Percentiles rank a stretch among this genome's conserved stretches.
These are phyloP conservation scores for Viridothelium virens DNA, from an alignment of 495 filamentous ascomycete species.

Conservation along the genomic window DNA sequence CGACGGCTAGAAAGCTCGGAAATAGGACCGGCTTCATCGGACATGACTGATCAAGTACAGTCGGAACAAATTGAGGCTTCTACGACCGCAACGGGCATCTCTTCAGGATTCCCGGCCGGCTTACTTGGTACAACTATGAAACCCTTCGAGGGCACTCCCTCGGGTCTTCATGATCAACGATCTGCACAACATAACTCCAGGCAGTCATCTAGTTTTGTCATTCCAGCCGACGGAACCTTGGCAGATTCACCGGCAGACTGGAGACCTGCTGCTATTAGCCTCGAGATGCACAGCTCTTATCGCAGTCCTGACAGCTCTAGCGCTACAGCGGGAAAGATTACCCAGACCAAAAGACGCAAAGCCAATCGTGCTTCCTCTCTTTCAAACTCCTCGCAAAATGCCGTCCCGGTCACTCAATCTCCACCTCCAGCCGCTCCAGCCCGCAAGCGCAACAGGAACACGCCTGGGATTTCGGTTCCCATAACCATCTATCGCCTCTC, in stretches of 20 bases:
- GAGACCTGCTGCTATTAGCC: background rate
- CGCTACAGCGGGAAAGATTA: background rate
- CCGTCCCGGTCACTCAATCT: background rate
- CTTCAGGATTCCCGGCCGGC: no score
- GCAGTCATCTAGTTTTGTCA: background rate
- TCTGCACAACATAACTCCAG: no score
- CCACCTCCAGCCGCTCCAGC: background rate
- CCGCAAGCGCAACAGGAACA: background rate
- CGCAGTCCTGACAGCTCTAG: background rate
- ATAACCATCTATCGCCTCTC: slow-evolving; percentile 15
- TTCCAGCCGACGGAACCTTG: background rate
- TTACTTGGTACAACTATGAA: no score
- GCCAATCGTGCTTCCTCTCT: background rate
- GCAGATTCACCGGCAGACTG: slow-evolving; percentile 5
- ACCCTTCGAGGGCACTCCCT: no score
- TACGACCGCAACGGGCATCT: background rate
- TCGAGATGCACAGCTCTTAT: background rate
- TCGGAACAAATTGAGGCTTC: background rate
- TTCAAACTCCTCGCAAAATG: background rate
- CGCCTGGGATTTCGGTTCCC: background rate
- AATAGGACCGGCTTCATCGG: background rate
- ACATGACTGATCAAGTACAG: background rate
- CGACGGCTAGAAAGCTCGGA: background rate
- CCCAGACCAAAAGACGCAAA: background rate
- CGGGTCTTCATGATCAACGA: no score